phyloP scores from a whole-genome alignment of 148 eudicot genomes.

The Hydrangea macrophylla region DNA sequence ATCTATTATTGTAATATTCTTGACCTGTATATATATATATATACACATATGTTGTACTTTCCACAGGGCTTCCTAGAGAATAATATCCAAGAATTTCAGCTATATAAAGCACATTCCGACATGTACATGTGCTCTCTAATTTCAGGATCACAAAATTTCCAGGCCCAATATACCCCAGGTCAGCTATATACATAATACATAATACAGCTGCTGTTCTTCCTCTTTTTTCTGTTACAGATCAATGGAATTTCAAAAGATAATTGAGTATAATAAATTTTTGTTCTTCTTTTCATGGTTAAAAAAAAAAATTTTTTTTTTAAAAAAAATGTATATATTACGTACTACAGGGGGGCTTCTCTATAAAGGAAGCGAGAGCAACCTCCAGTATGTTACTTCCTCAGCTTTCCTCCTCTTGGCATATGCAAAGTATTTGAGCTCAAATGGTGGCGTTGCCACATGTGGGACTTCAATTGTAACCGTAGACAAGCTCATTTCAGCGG shows the following conservation, averaged over 20 bases:
- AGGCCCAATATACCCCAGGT: conserved; percentile 85
- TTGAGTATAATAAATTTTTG: too few relatives aligned
- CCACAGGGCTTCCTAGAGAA: conserved; percentile 63
- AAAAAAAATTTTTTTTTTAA: too few relatives aligned
- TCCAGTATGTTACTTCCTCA: conserved; percentile 77
- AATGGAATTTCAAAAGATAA: not conserved
- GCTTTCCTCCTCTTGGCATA: conserved; percentile 67
- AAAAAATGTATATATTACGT: too few relatives aligned
- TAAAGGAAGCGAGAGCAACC: conserved; percentile 76
- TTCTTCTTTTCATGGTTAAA: too few relatives aligned
- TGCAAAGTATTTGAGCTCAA: conserved; percentile 58
- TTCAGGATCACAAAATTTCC: conserved; percentile 58
- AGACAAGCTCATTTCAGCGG: conserved; percentile 48
- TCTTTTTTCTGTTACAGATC: not conserved
- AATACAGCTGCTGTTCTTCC: not conserved
- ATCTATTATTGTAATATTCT: not conserved
- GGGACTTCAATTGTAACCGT: conserved; percentile 46
- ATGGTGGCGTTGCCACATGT: conserved; percentile 38
- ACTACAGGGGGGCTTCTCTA: conserved; percentile 75
- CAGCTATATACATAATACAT: too few relatives aligned
- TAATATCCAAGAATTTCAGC: conserved; percentile 43
- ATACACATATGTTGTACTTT: not conserved
- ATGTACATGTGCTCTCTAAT: conserved; percentile 74
- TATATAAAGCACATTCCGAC: conserved; percentile 72
- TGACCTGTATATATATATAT: too few relatives aligned